phyloP scores from a whole-genome alignment of 2,329 filamentous ascomycete genomes.

The Fusarium transvaalense region DNA sequence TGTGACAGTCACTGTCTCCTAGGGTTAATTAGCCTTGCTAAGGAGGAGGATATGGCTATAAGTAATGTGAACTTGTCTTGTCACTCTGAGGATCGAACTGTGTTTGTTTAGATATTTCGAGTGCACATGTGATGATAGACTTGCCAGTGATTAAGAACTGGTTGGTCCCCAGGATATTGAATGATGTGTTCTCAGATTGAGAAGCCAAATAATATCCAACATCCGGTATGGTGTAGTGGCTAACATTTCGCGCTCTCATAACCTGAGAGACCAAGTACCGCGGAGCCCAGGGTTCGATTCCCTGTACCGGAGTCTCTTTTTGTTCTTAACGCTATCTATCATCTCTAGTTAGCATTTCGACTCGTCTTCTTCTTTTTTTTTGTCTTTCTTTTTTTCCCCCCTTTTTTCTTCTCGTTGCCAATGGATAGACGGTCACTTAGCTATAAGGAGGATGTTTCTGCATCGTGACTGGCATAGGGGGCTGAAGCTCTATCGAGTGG shows the following conservation, averaged over 20 bases:
- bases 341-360: too few species aligned
- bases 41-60: background rate
- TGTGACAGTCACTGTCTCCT: slow-evolving; percentile 65
- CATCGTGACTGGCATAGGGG: too few species aligned
- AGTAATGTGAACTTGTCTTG: background rate
- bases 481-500: background rate
- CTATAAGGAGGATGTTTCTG: too few species aligned
- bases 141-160: background rate
- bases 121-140: background rate
- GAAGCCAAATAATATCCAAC: fast-evolving
- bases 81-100: background rate
- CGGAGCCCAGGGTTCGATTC: slow-evolving; percentile 38
- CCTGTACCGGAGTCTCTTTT: slow-evolving; percentile 27
- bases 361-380: background rate
- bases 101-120: too few species aligned
- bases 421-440: too few species aligned
- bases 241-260: slow-evolving; percentile 52
- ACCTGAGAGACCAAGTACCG: slow-evolving; percentile 39
- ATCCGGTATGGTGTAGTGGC: slow-evolving; percentile 53
- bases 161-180: fast-evolving
- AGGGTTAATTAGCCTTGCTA: background rate
- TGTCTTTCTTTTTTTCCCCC: too few species aligned
- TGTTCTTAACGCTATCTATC: background rate
- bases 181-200: background rate
- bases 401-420: too few species aligned